phyloP scores from a whole-genome alignment of 2,329 filamentous ascomycete species.

The Grosmannia serpens region DNA sequence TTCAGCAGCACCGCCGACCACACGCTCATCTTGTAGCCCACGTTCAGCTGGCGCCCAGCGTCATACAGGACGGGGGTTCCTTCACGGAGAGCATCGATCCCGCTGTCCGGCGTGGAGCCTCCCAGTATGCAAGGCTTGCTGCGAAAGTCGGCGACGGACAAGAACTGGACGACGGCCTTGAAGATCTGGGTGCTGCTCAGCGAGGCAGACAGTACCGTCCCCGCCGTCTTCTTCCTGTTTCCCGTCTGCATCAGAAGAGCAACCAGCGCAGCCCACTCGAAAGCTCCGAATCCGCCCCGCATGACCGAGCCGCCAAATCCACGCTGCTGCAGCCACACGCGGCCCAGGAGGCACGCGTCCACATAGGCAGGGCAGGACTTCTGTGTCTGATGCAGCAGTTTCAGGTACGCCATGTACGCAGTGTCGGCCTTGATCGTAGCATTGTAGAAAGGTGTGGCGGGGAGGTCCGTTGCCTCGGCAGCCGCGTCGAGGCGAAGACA shows the following conservation, averaged over 20 bases:
- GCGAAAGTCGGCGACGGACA: slow-evolving; percentile 61
- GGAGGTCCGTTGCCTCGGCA: slow-evolving; percentile 28
- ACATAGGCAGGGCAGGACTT: slow-evolving; percentile 61
- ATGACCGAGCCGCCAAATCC: slow-evolving; percentile 62
- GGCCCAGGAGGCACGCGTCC: slow-evolving; percentile 77
- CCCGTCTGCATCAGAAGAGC: slow-evolving; percentile 73
- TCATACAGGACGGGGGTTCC: slow-evolving; percentile 66
- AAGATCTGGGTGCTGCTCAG: slow-evolving; percentile 90
- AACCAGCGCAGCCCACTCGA: slow-evolving; percentile 78
- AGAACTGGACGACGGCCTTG: slow-evolving; percentile 83
- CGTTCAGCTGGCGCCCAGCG: slow-evolving; percentile 59
- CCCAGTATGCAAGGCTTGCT: slow-evolving; percentile 52
- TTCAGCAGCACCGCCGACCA: slow-evolving; percentile 71
- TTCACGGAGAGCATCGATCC: slow-evolving; percentile 23
- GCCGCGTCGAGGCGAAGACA: slow-evolving; percentile 49
- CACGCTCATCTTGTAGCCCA: slow-evolving; percentile 80
- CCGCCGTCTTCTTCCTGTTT: slow-evolving; percentile 33
- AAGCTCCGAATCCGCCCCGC: slow-evolving; percentile 78
- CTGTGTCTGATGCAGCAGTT: slow-evolving; percentile 57
- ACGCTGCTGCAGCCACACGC: slow-evolving; percentile 80
- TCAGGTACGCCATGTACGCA: slow-evolving; percentile 62
- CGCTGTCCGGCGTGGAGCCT: slow-evolving; percentile 26
- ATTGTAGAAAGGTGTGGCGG: slow-evolving; percentile 77
- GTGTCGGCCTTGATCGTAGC: slow-evolving; percentile 70
- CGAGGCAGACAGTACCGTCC: slow-evolving; percentile 57